phyloP scores from a whole-genome alignment of 768 basidiomycete genomes.

The Russula compacta region DNA sequence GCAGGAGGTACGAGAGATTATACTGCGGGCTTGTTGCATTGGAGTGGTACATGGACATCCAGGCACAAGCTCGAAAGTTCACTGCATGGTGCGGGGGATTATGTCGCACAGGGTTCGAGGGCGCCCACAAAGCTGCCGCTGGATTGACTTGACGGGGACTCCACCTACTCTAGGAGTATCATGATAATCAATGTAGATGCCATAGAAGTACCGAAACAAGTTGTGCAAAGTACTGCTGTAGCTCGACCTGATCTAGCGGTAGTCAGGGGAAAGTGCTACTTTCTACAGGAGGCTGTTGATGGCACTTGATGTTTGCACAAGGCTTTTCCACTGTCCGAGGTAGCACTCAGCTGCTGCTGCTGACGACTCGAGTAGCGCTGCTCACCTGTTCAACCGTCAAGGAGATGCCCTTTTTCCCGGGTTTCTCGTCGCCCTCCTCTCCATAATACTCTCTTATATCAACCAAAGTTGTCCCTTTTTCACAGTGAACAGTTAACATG shows the following conservation, averaged over 20 bases:
- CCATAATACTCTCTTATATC: slow-evolving; percentile 73
- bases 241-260: background rate
- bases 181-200: slow-evolving; percentile 18
- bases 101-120: slow-evolving; percentile 46
- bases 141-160: slow-evolving; percentile 37
- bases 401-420: slow-evolving; percentile 76
- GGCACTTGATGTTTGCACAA: slow-evolving; percentile 2
- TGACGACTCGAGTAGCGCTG: background rate
- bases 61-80: slow-evolving; percentile 45
- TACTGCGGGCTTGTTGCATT: slow-evolving; percentile 43
- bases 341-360: background rate
- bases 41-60: slow-evolving; percentile 56
- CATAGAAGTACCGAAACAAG: slow-evolving; percentile 1
- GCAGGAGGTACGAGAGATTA: slow-evolving; percentile 50
- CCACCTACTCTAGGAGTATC: slow-evolving; percentile 3
- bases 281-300: slow-evolving; percentile 9
- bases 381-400: slow-evolving; percentile 54
- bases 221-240: background rate
- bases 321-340: slow-evolving; percentile 33
- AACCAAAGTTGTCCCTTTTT: slow-evolving; percentile 40
- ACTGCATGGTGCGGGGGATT: slow-evolving; percentile 62
- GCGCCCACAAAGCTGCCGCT: slow-evolving; percentile 64
- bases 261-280: background rate
- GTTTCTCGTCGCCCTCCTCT: slow-evolving; percentile 46
- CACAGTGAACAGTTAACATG: slow-evolving; percentile 12